Base-by-base conservation (phyloP, 192 early-diverging fungal genomes). In the Coemansia sp. region DNA sequence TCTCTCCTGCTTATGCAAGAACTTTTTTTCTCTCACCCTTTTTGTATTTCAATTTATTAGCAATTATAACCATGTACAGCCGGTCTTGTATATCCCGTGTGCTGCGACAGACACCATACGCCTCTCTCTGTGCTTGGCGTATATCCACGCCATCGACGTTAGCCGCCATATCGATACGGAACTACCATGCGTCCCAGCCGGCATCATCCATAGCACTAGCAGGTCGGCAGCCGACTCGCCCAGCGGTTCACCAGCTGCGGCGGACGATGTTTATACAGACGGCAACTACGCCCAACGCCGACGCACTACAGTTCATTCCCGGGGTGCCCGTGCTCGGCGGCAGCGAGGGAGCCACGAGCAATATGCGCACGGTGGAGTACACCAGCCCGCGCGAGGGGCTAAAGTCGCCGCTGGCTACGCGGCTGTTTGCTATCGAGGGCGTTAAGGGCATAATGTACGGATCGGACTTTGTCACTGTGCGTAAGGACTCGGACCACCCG, bases 221-320 rank as follows among this genome's bases (percentile, higher is more conserved):
- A 31, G 21, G 24, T 27, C 24, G 24, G 24, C 24, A n/a, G n/a
- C 14, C 27, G 40, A 65, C 9, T 34, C 16, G 29, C 54, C 36
- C 64, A 36, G 36, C 31, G 27, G n/a, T 29, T 42, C 57, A 63
- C 21, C 64, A 63, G 24, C 57, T 62, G 39, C 74, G 66, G 31
- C 84, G 85, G 42, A 78, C 86, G 33, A 93, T 95, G 92, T 95
- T 95, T 73, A 93, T 93, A 56, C 91, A 93, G 70, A 93, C 96
- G 9, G 93, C 94, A 48, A 78, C 87, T 9, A 99, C 98, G 8
- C 98, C 98, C 40, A 98, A 98, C 83, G 84, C 88, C 34, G 93
- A 98, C 74, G 92, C 95, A 6, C 87, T 99, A 69, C 97, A 97
- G 83, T 99, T 99, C 77, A 94, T 94, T 21, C 98, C 98, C 17